These are phyloP conservation scores for Pisolithus sp. DNA, from an alignment of 768 basidiomycete genomes.

Conservation along the genomic window DNA sequence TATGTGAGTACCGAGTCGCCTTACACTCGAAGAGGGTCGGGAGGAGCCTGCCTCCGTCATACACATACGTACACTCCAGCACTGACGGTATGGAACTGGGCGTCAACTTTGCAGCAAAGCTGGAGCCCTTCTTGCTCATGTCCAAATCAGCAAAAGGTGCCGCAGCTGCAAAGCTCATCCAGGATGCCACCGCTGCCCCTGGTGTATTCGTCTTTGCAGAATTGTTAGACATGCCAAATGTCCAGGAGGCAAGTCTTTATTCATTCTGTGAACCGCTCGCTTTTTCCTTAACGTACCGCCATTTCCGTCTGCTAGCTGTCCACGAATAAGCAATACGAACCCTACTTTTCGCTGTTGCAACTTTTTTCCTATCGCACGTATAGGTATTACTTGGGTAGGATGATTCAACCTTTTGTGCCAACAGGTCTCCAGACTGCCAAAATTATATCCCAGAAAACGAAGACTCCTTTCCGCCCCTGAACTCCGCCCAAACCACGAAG, in stretches of 20 bases:
- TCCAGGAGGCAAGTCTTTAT: conserved; percentile 63
- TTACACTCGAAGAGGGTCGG: too few species aligned
- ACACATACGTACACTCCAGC: not conserved
- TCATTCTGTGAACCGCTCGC: not conserved
- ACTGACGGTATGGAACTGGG: conserved; percentile 50
- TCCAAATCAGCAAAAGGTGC: conserved; percentile 90
- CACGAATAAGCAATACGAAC: conserved; percentile 55
- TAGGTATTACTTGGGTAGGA: conserved; percentile 70
- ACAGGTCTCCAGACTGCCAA: not conserved
- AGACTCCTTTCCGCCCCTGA: conserved; percentile 59
- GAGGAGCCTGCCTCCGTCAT: not conserved
- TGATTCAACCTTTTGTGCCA: not conserved
- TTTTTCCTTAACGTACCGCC: not conserved
- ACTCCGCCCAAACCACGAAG: conserved; percentile 71
- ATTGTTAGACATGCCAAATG: conserved; percentile 72
- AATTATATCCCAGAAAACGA: conserved; percentile 48
- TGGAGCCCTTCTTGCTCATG: conserved; percentile 89
- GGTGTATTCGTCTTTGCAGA: conserved; percentile 93
- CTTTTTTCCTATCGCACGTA: conserved; percentile 90
- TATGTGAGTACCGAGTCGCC: too few species aligned
- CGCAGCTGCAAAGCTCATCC: conserved; percentile 82
- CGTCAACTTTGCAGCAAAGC: conserved; percentile 55
- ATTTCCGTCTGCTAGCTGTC: conserved; percentile 45
- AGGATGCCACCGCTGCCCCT: conserved; percentile 80
- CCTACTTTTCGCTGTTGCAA: conserved; percentile 61